Evolutionary conservation across 495 filamentous ascomycete species (phyloP), one percentile per base, ranked within the genome.

Genomic region (Viridothelium virens): DNA sequence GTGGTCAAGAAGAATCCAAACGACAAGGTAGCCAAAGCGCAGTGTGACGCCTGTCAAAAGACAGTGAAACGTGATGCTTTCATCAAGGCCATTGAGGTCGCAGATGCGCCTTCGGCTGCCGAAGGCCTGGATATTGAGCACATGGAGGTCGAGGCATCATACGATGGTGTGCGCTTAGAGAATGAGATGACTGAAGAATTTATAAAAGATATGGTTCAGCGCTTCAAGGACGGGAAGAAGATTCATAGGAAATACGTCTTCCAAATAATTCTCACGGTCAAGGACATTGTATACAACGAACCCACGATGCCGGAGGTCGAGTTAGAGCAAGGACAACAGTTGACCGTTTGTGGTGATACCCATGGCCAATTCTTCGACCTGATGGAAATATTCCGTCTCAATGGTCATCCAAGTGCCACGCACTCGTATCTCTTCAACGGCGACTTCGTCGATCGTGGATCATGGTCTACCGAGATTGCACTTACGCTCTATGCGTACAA

Each of bases 281-380:
- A 88, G 77, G 87, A 96, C 34, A 83, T 97, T 65, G 90, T 96
- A 56, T 91, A 92, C 73, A 84, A 88, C 50, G 94, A 97, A 80
- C 85, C 94, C 36, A 99, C 94, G 1, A 96, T 99, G 94, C 92
- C 96, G 34, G 94, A 99, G 81, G 84, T 92, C 76, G 88, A 89
- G 36, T 86, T 99, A 61, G 82, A 85, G 12, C 76, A 89, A 48
- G 92, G 85, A 63, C 85, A 87, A 50, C 83, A 86, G 71, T 79
- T 99, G 73, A 99, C 94, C 2, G 91, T 99, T 44, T 99, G 94
- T 74, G 94, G 94, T 75, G 94, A 99, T 75, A 99, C 94, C 4
- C 94, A 99, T 78, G 94, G 91, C n/a, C 94, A 98, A 85, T 98
- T 89, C 79, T 99, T 92, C 72, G 94, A 99, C 76, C 81, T 99